Conservation (phyloP, 345 rosid genomes). For the Brassica incana region DNA sequence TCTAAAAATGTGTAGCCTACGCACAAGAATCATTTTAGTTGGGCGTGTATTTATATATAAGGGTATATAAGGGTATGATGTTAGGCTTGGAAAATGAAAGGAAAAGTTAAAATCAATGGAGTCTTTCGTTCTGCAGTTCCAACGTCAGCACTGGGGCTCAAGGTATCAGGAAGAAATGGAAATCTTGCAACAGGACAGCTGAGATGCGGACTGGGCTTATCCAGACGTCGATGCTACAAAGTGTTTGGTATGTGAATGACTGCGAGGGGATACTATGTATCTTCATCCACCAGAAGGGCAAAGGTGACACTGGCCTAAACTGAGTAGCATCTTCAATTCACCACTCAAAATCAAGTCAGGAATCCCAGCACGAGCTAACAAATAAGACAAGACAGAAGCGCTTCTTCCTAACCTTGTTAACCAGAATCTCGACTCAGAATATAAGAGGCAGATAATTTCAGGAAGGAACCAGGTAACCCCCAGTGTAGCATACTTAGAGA, state of each 20-base stretch:
- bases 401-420: conserved; percentile 25
- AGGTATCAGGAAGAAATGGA: conserved; percentile 8
- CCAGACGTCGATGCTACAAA: conserved; percentile 15
- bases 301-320: conserved; percentile 19
- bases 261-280: conserved; percentile 5
- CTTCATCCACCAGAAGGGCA: conserved; percentile 11
- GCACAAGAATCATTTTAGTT: neutral
- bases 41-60: neutral
- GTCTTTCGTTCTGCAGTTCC: conserved; percentile 11
- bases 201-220: conserved; percentile 6
- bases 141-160: conserved; percentile 11
- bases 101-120: conserved; percentile 17
- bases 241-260: neutral
- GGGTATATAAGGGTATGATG: conserved; percentile 5
- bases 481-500: conserved; percentile 16
- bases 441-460: conserved; percentile 24
- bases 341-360: conserved; percentile 1
- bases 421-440: conserved; percentile 20
- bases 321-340: conserved; percentile 9
- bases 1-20: neutral
- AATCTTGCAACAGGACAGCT: conserved; percentile 24
- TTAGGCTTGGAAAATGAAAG: conserved; percentile 10
- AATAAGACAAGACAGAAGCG: conserved; percentile 3
- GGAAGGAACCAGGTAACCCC: conserved; percentile 18
- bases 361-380: conserved; percentile 20